Percentiles rank a stretch among this genome's conserved stretches.
phyloP scores from a whole-genome alignment of 1,284 basidiomycete genomes.

The Tylopilus sp. region DNA sequence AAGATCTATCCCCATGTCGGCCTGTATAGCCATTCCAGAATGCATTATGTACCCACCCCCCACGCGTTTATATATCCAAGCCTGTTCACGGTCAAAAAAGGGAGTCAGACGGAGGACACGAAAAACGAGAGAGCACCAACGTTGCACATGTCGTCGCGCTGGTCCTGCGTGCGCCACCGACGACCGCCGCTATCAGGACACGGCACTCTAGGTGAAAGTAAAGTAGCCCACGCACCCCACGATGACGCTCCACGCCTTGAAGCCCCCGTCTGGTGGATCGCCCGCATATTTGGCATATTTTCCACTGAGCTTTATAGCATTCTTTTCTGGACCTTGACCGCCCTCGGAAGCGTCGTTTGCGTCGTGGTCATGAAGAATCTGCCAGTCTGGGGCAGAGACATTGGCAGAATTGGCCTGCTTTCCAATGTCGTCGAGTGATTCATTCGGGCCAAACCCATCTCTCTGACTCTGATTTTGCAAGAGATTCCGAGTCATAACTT shows the following conservation, averaged over 20 bases:
- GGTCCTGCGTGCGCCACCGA: conserved; percentile 12
- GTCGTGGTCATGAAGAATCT: conserved; percentile 7
- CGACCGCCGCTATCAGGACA: conserved; percentile 9
- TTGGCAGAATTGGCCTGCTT: neutral
- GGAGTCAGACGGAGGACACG: conserved; percentile 5
- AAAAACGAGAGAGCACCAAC: conserved; percentile 5
- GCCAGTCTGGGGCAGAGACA: neutral
- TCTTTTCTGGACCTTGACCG: conserved; percentile 15
- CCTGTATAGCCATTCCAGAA: neutral
- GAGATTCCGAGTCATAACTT: conserved; percentile 6
- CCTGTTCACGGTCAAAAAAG: conserved; percentile 12
- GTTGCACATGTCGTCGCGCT: conserved; percentile 17
- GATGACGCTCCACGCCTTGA: conserved; percentile 50
- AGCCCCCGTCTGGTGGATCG: conserved; percentile 46
- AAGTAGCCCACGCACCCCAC: conserved; percentile 35
- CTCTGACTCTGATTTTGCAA: neutral
- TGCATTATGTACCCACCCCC: conserved; percentile 21
- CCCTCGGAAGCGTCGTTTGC: neutral
- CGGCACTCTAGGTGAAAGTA: neutral
- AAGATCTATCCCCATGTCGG: conserved; percentile 24
- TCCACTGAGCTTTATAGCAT: neutral
- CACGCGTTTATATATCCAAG: conserved; percentile 30
- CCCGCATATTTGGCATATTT: conserved; percentile 24
- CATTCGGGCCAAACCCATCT: neutral
- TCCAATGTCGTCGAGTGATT: neutral